phyloP scores from a whole-genome alignment of 129 eudicot genomes.

The Arctium minus region DNA sequence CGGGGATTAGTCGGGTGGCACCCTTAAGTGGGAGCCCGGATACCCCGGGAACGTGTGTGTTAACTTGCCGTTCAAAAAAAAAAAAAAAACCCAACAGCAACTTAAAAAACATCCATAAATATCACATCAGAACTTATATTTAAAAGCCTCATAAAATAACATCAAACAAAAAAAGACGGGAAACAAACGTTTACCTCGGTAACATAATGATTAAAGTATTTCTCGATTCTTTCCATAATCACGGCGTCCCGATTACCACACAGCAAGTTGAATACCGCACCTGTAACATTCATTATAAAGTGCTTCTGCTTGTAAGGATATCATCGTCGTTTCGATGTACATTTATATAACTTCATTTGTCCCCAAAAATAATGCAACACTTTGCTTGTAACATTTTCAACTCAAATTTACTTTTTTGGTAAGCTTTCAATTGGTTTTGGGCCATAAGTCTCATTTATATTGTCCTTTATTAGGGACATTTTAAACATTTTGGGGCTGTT shows the following conservation, averaged over 20 bases:
- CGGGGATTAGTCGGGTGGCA: no score
- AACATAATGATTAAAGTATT: conserved; percentile 27
- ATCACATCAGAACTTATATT: no score
- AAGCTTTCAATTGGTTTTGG: not conserved
- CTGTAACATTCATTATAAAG: conserved; percentile 19
- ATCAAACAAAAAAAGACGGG: not conserved
- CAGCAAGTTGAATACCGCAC: conserved; percentile 53
- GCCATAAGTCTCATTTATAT: not conserved
- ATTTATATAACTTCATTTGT: no score
- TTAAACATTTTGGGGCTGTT: not conserved
- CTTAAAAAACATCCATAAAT: no score
- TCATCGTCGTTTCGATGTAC: not conserved
- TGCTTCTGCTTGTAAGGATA: not conserved
- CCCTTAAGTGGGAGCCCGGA: no score
- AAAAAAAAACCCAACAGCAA: no score
- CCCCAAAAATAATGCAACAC: not conserved
- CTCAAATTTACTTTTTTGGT: no score
- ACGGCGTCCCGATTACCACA: conserved; percentile 24
- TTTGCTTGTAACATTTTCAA: no score
- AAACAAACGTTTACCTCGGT: conserved; percentile 26
- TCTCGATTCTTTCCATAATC: conserved; percentile 45
- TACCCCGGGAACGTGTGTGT: no score
- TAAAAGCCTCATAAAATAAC: no score
- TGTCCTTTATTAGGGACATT: not conserved
- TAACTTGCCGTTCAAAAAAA: no score